These are phyloP conservation scores for Pythium inflatum DNA, from an alignment of 352 stramenopile species.

Conservation along the genomic window DNA sequence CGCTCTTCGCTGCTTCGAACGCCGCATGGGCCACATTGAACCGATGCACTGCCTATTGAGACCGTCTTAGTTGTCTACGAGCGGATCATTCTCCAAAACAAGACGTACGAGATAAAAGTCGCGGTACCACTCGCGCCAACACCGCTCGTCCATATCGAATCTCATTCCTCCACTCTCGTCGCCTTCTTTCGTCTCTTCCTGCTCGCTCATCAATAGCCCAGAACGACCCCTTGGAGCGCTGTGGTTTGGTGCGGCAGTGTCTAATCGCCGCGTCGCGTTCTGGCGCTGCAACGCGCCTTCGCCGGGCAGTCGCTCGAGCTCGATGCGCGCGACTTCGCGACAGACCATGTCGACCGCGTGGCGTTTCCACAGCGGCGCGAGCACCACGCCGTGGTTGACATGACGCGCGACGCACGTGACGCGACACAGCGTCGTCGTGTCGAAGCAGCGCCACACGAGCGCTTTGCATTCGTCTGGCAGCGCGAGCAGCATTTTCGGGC, in stretches of 20 bases:
- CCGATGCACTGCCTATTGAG: slow-evolving; percentile 35
- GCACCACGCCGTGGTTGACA: slow-evolving; percentile 41
- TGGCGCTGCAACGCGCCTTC: slow-evolving; percentile 25
- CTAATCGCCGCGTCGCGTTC: slow-evolving; percentile 19
- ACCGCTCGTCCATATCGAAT: slow-evolving; percentile 25
- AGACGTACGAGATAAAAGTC: slow-evolving; percentile 48
- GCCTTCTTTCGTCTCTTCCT: not conserved
- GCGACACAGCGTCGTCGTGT: slow-evolving; percentile 56
- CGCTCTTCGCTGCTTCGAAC: slow-evolving; percentile 45
- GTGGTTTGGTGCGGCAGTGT: not conserved
- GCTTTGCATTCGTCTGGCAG: slow-evolving; percentile 72
- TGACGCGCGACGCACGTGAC: slow-evolving; percentile 40
- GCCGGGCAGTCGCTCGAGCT: not conserved
- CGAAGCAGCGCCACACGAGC: slow-evolving; percentile 58
- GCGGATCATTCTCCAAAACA: not conserved
- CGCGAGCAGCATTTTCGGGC: slow-evolving; percentile 39
- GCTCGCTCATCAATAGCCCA: not conserved
- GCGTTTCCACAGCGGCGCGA: slow-evolving; percentile 44
- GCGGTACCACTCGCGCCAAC: slow-evolving; percentile 63
- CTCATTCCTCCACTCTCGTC: not conserved
- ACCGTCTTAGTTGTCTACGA: not conserved
- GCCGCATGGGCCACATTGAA: slow-evolving; percentile 40
- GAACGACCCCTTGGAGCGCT: not conserved
- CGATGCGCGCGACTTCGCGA: slow-evolving; percentile 16
- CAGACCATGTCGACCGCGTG: slow-evolving; percentile 32